Base-by-base conservation (phyloP, 805 yeast genomes). In the Blastobotrys mokoenaii region DNA sequence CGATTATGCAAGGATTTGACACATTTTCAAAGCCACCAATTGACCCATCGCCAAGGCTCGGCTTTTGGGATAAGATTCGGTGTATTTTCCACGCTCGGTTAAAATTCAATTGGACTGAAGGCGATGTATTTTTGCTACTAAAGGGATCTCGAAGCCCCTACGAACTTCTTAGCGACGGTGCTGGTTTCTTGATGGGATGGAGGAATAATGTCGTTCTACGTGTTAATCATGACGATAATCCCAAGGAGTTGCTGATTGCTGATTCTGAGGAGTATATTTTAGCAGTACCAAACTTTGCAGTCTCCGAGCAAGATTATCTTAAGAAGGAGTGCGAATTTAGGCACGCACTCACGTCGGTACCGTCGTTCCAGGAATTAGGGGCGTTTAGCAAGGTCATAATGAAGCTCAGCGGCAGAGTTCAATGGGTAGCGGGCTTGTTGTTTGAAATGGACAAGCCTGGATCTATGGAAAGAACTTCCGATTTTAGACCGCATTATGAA, bases 61-160 rank as follows among this genome's bases (percentile, higher is more conserved):
- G 97, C 0, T 80, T 88, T 53, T 89, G 97, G 97, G 97, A 89
- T 63, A 90, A 88, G 60, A 63, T 87, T 22, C 67, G 96, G 41
- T 71, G 80, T 25, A 70, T 82, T 12, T 66, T 87, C 54, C 97
- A 89, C 65, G 95, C 95, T 0, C 73, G 76, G 15, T 63, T 81
- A 44, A 63, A 61, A 2, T 69, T 87, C 45, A 58, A 64, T 12
- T 74, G 84, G 71, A 63, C 64, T 2, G 62, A 74, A 17, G 66
- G 73, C 1, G 74, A 67, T 3, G 59, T 67, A n/a, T 58, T 60
- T 44, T 51, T 67, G 10, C 46, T 59, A 33, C 51, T 66, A 57
- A 84, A 85, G 57, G 93, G 95, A 1, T 77, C 90, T 0, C 71
- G 79, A 44, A 81, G 82, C 55, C 97, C 97, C 0, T 88, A 88